phyloP scores from a whole-genome alignment of 1,139 yeast genomes.

The Scheffersomyces segobiensis region DNA sequence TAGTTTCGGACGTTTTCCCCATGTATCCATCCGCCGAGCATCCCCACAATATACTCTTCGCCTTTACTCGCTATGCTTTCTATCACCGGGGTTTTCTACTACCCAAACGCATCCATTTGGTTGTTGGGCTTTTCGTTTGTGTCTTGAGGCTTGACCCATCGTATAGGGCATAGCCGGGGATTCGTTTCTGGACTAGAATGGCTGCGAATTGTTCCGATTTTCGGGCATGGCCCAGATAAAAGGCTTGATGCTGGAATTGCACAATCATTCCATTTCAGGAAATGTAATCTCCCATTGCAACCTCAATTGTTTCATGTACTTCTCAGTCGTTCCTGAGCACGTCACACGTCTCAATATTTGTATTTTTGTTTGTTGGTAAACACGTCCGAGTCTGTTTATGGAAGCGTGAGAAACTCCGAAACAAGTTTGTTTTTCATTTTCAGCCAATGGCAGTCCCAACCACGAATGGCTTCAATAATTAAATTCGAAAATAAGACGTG shows the following conservation, averaged over 20 bases:
- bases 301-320: not conserved
- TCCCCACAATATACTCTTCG: not conserved
- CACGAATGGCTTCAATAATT: not conserved
- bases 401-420: not conserved
- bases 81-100: not conserved
- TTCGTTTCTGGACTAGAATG: not conserved
- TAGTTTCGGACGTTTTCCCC: not conserved
- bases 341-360: not conserved
- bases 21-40: not conserved
- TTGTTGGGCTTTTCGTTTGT: not conserved
- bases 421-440: not conserved
- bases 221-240: not conserved
- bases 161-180: not conserved
- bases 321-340: not conserved
- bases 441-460: not conserved
- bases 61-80: not conserved
- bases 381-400: not conserved
- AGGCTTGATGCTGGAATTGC: not conserved
- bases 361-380: not conserved
- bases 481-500: not conserved
- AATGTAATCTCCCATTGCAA: not conserved
- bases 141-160: not conserved
- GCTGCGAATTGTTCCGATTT: not conserved
- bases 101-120: not conserved
- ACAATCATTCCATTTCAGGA: not conserved